Evolutionary conservation across 495 filamentous ascomycete species (phyloP).

Genomic region (Neurospora tetrasperma): DNA sequence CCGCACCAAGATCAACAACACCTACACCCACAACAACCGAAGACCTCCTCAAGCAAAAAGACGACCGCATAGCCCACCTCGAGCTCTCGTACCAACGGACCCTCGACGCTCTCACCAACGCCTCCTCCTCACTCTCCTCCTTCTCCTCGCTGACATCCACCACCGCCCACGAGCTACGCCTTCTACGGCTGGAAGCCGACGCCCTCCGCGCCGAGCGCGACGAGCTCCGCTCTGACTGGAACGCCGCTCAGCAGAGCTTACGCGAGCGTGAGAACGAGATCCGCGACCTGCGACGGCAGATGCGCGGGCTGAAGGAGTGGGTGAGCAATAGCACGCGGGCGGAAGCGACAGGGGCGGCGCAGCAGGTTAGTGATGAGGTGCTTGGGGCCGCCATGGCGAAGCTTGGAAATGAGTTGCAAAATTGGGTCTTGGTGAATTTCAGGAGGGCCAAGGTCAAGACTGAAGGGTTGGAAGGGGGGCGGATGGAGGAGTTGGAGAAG

Average conservation of each 20-base stretch:
- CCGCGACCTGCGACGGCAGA: slow-evolving; percentile 31
- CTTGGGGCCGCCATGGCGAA: slow-evolving; percentile 37
- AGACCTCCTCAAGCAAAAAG: slow-evolving; percentile 25
- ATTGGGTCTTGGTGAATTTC: slow-evolving; percentile 47
- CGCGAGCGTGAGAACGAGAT: slow-evolving; percentile 35
- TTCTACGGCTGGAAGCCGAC: slow-evolving; percentile 32
- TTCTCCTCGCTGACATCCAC: not conserved
- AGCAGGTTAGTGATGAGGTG: slow-evolving; percentile 45
- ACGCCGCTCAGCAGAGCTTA: slow-evolving; percentile 24
- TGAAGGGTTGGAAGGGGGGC: slow-evolving; percentile 23
- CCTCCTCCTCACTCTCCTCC: not conserved
- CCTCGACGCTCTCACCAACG: slow-evolving; percentile 29
- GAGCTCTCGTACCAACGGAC: slow-evolving; percentile 25
- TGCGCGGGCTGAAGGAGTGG: slow-evolving; percentile 45
- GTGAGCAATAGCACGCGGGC: slow-evolving; percentile 40
- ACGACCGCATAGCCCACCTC: slow-evolving; percentile 34
- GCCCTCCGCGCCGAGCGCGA: slow-evolving; percentile 26
- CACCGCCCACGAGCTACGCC: slow-evolving; percentile 26
- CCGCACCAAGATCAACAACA: not conserved
- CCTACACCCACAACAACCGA: slow-evolving; percentile 6
- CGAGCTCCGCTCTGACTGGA: slow-evolving; percentile 34
- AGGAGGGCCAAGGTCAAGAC: slow-evolving; percentile 40
- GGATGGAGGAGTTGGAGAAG: slow-evolving; percentile 26
- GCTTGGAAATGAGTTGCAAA: slow-evolving; percentile 46
- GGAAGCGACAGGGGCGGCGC: slow-evolving; percentile 21